Conservation (phyloP, 129 eudicot species). For the Erigeron canadensis region DNA sequence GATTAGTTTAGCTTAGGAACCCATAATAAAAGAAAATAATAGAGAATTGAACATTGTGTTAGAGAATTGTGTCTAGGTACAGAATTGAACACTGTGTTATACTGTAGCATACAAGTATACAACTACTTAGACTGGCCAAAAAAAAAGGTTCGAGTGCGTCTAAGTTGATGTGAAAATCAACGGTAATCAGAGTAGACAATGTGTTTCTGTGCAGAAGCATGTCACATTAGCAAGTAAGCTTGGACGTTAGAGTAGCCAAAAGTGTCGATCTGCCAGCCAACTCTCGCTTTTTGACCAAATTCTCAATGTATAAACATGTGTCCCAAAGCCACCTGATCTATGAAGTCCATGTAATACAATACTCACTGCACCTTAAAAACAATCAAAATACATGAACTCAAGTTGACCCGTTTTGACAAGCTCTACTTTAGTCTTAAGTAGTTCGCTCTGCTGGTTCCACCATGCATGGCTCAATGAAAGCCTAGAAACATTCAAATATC, state of each 20-base stretch:
- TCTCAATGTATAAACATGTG: constrained; percentile 64
- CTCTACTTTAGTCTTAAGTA: constrained; percentile 71
- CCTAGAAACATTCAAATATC: constrained; percentile 32
- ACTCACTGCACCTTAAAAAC: background rate
- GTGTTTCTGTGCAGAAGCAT: too few species aligned
- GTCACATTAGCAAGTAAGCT: constrained; percentile 96
- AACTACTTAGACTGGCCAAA: too few species aligned
- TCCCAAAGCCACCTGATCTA: constrained; percentile 90
- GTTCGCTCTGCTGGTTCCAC: constrained; percentile 96
- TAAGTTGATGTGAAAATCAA: too few species aligned
- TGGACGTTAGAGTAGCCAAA: constrained; percentile 97
- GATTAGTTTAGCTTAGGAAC: too few species aligned
- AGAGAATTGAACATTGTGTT: too few species aligned
- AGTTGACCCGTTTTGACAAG: constrained; percentile 92
- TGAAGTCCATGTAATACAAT: constrained; percentile 69
- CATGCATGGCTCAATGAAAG: constrained; percentile 92
- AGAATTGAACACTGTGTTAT: too few species aligned
- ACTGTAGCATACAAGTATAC: too few species aligned
- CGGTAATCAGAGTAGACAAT: too few species aligned
- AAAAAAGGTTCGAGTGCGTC: too few species aligned
- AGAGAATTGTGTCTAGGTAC: too few species aligned
- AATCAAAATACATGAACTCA: constrained; percentile 72
- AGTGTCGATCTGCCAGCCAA: constrained; percentile 98
- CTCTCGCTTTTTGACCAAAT: constrained; percentile 84
- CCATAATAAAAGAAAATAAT: too few species aligned